These are phyloP conservation scores for Neurospora sp. DNA, from an alignment of 495 filamentous ascomycete genomes.

Conservation along the genomic window DNA sequence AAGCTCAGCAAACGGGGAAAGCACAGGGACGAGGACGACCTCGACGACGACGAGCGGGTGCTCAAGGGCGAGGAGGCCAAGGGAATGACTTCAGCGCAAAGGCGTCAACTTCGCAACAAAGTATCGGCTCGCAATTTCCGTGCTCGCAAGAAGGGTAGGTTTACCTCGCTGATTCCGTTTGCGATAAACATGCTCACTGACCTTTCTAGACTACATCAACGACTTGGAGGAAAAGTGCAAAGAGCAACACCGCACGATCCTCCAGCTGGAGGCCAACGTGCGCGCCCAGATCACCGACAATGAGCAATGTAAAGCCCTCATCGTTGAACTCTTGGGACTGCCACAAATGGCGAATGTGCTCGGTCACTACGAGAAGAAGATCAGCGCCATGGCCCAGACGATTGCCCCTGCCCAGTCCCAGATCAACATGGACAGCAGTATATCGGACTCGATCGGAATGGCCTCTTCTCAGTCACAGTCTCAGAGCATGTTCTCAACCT, in stretches of 20 bases:
- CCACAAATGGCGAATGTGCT: not conserved
- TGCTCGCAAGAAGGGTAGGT: constrained; percentile 86
- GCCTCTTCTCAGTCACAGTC: not conserved
- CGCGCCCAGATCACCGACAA: not conserved
- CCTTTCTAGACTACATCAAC: not conserved
- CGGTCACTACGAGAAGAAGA: not conserved
- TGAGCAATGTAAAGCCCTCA: not conserved
- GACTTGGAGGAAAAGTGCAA: not conserved
- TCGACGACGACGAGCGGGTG: constrained; percentile 94
- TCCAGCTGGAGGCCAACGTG: not conserved
- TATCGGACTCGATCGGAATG: not conserved
- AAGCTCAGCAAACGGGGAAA: not conserved
- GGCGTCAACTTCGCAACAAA: constrained; percentile 92
- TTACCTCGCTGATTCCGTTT: not conserved
- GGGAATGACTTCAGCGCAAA: constrained; percentile 89
- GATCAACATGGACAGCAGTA: not conserved
- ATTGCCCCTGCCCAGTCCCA: not conserved
- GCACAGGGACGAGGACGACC: constrained; percentile 70
- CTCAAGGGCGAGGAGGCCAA: constrained; percentile 94
- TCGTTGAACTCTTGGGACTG: not conserved
- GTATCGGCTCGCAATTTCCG: constrained; percentile 96
- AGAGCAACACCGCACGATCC: not conserved
- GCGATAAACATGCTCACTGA: not conserved
- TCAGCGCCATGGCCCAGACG: not conserved
- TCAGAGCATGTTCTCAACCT: not conserved